Conservation (phyloP, 2,329 filamentous ascomycete species). For the Colletotrichum magnum region DNA sequence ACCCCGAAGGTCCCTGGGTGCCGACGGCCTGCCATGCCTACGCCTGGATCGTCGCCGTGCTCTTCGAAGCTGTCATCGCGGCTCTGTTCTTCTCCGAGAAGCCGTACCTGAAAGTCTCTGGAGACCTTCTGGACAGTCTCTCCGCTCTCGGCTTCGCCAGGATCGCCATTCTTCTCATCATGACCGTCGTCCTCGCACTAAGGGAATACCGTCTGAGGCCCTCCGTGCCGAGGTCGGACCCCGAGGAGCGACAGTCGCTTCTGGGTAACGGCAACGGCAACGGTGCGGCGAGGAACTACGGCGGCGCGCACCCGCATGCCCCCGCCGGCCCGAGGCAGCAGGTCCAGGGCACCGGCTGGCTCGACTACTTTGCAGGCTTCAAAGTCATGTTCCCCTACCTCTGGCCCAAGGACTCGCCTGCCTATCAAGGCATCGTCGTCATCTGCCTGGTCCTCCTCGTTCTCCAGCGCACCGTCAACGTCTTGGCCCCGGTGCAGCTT, state of each 20-base stretch:
- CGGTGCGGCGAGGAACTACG: slow-evolving; percentile 48
- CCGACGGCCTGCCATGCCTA: slow-evolving; percentile 53
- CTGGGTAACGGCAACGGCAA: slow-evolving; percentile 56
- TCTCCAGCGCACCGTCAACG: slow-evolving; percentile 59
- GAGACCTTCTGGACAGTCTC: slow-evolving; percentile 48
- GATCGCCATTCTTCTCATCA: slow-evolving; percentile 50
- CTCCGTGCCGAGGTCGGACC: slow-evolving; percentile 45
- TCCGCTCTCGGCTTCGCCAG: slow-evolving; percentile 51
- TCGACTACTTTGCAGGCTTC: slow-evolving; percentile 63
- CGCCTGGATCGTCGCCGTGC: slow-evolving; percentile 53
- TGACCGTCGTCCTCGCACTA: slow-evolving; percentile 50
- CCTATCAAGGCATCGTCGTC: slow-evolving; percentile 57
- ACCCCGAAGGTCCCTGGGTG: slow-evolving; percentile 61
- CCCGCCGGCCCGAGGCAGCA: slow-evolving; percentile 45
- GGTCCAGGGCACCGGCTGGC: slow-evolving; percentile 55
- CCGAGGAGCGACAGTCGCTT: slow-evolving; percentile 55
- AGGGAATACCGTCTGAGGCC: slow-evolving; percentile 51
- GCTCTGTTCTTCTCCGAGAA: slow-evolving; percentile 51
- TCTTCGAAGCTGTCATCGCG: slow-evolving; percentile 54
- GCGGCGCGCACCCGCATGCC: slow-evolving; percentile 39
- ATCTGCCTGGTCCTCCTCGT: slow-evolving; percentile 58
- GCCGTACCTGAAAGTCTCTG: slow-evolving; percentile 47
- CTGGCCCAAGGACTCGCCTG: slow-evolving; percentile 59
- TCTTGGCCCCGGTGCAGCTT: slow-evolving; percentile 59
- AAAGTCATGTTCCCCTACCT: slow-evolving; percentile 61